A percentile compares a stretch with the other conserved stretches of the same genome.
These are phyloP conservation scores for Climacium dendroides DNA, from an alignment of 225 moss, liverwort and hornwort genomes.

Conservation along the genomic window DNA sequence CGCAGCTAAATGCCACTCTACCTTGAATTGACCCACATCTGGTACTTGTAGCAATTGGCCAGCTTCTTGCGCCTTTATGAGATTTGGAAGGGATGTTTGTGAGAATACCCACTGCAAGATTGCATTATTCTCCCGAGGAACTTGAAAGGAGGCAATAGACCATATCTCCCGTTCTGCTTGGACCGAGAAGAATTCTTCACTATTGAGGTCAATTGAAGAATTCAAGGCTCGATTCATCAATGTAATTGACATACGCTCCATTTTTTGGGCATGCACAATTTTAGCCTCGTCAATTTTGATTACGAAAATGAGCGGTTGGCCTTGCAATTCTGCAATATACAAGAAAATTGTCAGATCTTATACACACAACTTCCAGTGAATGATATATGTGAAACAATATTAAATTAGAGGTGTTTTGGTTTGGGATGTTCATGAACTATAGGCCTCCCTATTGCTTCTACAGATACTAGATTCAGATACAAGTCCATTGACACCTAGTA, in stretches of 20 bases:
- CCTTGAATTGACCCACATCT: background rate
- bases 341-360: too few species aligned
- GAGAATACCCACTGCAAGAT: background rate
- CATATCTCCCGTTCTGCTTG: background rate
- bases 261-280: background rate
- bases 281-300: background rate
- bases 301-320: background rate
- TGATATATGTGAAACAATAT: too few species aligned
- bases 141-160: background rate
- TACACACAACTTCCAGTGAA: too few species aligned
- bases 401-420: too few species aligned
- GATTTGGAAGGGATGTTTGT: background rate
- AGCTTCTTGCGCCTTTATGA: background rate
- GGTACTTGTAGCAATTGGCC: background rate
- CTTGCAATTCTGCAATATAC: background rate
- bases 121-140: background rate
- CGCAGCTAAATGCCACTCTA: background rate
- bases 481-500: too few species aligned
- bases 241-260: background rate
- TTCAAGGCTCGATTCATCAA: background rate
- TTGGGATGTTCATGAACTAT: too few species aligned
- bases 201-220: background rate
- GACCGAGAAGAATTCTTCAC: background rate
- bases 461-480: too few species aligned
- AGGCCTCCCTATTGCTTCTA: too few species aligned